Conservation (phyloP, 805 yeast species). For the Candida nanaspora region DNA sequence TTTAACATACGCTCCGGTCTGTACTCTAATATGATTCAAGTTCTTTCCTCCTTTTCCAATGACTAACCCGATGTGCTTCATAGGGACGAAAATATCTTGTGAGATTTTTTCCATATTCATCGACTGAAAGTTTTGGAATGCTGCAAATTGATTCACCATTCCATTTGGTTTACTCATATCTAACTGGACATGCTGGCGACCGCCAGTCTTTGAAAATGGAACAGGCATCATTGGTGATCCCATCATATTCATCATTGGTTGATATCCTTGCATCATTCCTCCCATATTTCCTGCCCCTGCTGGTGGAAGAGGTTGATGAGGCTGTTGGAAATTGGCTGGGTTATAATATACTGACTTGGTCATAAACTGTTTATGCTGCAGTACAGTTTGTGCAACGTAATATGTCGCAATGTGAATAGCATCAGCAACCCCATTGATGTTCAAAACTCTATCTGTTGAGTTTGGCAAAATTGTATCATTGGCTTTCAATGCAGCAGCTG, state of each 20-base stretch:
- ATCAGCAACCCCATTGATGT: conserved; percentile 74
- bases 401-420: conserved; percentile 80
- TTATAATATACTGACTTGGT: conserved; percentile 51
- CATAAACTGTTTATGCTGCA: conserved; percentile 53
- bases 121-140: background rate
- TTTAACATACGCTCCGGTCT: conserved; percentile 68
- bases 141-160: background rate
- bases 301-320: conserved; percentile 17
- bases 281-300: background rate
- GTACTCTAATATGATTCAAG: conserved; percentile 67
- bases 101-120: conserved; percentile 33
- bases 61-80: conserved; percentile 71
- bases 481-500: conserved; percentile 72
- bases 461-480: conserved; percentile 65
- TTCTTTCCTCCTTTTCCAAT: conserved; percentile 85
- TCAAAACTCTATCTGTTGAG: conserved; percentile 69
- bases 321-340: conserved; percentile 39
- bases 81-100: conserved; percentile 71
- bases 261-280: conserved; percentile 3
- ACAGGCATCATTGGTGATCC: conserved; percentile 19
- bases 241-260: conserved; percentile 6
- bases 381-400: conserved; percentile 60
- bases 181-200: conserved; percentile 1
- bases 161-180: background rate
- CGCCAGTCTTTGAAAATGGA: background rate